phyloP scores from a whole-genome alignment of 108 stramenopile species.

The Cyclotella kingstonii region DNA sequence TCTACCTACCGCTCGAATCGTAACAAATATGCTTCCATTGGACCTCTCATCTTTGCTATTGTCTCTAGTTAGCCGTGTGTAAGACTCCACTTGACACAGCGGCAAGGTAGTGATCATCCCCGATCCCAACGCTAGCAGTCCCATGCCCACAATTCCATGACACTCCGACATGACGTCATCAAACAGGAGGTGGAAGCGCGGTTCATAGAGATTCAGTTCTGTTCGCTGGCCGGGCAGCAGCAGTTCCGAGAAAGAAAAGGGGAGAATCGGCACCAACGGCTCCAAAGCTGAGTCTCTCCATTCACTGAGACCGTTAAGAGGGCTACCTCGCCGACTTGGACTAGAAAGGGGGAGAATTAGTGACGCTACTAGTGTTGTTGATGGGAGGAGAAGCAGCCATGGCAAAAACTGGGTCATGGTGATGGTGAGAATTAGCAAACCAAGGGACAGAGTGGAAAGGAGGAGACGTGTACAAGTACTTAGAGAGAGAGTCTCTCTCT shows the following conservation, averaged over 20 bases:
- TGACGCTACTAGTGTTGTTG: too few relatives aligned
- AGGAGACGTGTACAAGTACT: too few relatives aligned
- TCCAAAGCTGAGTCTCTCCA: too few relatives aligned
- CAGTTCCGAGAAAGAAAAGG: constrained; percentile 71
- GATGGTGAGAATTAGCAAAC: too few relatives aligned
- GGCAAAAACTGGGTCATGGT: too few relatives aligned
- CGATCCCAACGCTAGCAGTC: constrained; percentile 48
- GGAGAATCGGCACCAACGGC: constrained; percentile 75
- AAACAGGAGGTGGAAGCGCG: constrained; percentile 73
- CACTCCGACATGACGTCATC: constrained; percentile 61
- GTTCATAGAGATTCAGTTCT: constrained; percentile 75
- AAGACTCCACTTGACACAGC: constrained; percentile 79
- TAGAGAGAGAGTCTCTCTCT: too few relatives aligned
- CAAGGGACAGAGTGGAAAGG: too few relatives aligned
- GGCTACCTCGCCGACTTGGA: too few relatives aligned
- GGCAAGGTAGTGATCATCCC: constrained; percentile 78
- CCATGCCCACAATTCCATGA: constrained; percentile 76
- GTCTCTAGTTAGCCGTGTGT: constrained; percentile 25
- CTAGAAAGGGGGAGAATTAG: too few relatives aligned
- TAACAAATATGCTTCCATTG: constrained; percentile 65
- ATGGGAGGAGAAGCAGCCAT: too few relatives aligned
- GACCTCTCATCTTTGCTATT: constrained; percentile 53
- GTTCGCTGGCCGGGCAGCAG: constrained; percentile 74
- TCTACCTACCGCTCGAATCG: constrained; percentile 67
- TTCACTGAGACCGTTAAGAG: too few relatives aligned